Evolutionary conservation across 23 red algal species (phyloP), one percentile per base, ranked within the genome.

Genomic region (Gracilaria caudata): DNA sequence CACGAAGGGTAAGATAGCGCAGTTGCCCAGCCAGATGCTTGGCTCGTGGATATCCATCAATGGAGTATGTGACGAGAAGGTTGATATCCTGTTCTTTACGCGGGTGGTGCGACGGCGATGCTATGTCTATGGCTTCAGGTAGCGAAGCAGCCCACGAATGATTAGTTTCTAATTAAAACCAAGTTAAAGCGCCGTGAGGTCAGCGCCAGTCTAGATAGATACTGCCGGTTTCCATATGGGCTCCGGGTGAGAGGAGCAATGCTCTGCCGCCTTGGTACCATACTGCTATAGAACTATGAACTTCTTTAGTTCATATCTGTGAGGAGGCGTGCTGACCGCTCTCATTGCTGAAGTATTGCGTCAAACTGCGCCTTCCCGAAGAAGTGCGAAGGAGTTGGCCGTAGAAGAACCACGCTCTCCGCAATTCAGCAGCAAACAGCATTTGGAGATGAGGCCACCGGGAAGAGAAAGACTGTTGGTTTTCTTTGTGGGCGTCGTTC

Each of bases 401-500:
- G n/a, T n/a, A n/a, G n/a, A n/a, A n/a, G n/a, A n/a, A n/a, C n/a
- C n/a, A n/a, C n/a, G n/a, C n/a, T n/a, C n/a, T n/a, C n/a, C n/a
- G n/a, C n/a, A n/a, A n/a, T n/a, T n/a, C n/a, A n/a, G n/a, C n/a
- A n/a, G n/a, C n/a, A n/a, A n/a, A n/a, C n/a, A n/a, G n/a, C n/a
- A n/a, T n/a, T 80, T 17, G 51, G 57, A 56, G 19, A 80, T 80
- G 76, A 29, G 32, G 4, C 61, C 35, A 66, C 4, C 76, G 24
- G 37, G 79, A 46, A 64, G 51, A 59, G 79, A 83, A 83, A 61
- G 79, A 66, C 32, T 66, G 59, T 17, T 83, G 21, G 79, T 58
- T 47, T 83, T 83, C 32, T n/a, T 83, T 64, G 39, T 83, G 26
- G 49, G 79, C 36, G 58, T 83, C 17, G 24, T 49, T 66, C 39